Evolutionary conservation across 1,284 basidiomycete genomes (phyloP), one percentile per base, ranked within the genome.

Genomic region (Leccinum huronense): DNA sequence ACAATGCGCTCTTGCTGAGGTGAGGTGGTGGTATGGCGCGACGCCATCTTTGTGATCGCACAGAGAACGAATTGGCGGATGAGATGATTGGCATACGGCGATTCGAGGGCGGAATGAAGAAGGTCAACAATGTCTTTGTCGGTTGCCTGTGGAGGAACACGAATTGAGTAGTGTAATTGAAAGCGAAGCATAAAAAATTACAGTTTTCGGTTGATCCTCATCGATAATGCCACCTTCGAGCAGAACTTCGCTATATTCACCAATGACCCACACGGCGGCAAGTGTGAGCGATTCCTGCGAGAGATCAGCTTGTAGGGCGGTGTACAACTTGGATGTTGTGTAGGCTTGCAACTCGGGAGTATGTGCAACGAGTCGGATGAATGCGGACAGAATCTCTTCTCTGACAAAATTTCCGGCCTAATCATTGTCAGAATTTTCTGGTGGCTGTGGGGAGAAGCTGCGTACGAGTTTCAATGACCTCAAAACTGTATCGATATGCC

Each of bases 401-500:
- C 95, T 86, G 33, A 99, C 96, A 72, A 95, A 98, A 80, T 99
- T 99, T 58, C 97, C 97, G n/a, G 97, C 96, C 92, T 95, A 66
- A 9, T 31, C 5, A 27, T 42, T 55, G 33, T 69, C 36, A 53
- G 58, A 33, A 30, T 58, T 23, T 38, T 1, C 16, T 23, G 4
- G 19, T 14, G 3, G 8, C 16, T 54, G 30, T 6, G 11, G 56
- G 9, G 53, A 34, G 23, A 45, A 13, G 55, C 16, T 14, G 82
- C 90, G 68, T 65, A 95, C 95, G 71, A 98, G 80, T 77, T 95
- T 97, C 67, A 99, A 80, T 1, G 97, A 94, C 27, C 97, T 86
- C 62, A 99, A 80, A 9, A 98, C 93, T 0, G 97, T 98, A 77
- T 99, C 97, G 67, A 99, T 98, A 76, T 99, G 97, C 97, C 97